Conservation (phyloP, 371 early-diverging fungal genomes). For the Lichtheimia corymbifera region DNA sequence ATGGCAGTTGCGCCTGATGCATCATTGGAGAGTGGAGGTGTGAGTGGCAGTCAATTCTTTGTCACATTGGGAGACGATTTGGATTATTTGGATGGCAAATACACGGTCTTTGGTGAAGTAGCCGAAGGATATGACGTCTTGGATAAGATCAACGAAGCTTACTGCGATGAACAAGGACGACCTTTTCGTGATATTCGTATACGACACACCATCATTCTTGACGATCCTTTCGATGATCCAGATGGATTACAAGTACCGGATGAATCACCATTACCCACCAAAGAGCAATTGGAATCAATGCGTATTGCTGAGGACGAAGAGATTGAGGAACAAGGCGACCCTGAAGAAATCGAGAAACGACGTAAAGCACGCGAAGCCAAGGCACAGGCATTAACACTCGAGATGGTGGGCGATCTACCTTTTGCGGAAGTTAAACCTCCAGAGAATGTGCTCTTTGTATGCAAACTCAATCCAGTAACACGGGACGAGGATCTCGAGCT, state of each 20-base stretch:
- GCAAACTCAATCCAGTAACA: slow-evolving; percentile 93
- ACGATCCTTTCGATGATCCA: slow-evolving; percentile 94
- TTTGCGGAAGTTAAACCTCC: slow-evolving; percentile 97
- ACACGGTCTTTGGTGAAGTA: slow-evolving; percentile 96
- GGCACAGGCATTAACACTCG: slow-evolving; percentile 90
- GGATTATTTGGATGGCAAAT: slow-evolving; percentile 95
- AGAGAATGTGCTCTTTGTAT: slow-evolving; percentile 96
- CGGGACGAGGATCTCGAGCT: slow-evolving; percentile 89
- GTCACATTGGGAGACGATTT: slow-evolving; percentile 87
- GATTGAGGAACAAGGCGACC: slow-evolving; percentile 68
- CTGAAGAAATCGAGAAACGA: slow-evolving; percentile 71
- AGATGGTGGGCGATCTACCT: slow-evolving; percentile 98
- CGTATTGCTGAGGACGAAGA: slow-evolving; percentile 87
- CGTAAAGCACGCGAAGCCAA: slow-evolving; percentile 78
- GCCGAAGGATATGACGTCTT: slow-evolving; percentile 93
- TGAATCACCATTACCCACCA: slow-evolving; percentile 81
- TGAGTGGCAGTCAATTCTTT: slow-evolving; percentile 93
- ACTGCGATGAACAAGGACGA: slow-evolving; percentile 73
- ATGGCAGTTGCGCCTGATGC: slow-evolving; percentile 73
- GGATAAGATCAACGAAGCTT: slow-evolving; percentile 76
- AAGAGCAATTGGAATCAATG: slow-evolving; percentile 73
- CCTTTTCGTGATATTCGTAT: slow-evolving; percentile 92
- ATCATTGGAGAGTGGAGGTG: slow-evolving; percentile 44
- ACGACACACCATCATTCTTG: slow-evolving; percentile 89
- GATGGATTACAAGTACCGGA: slow-evolving; percentile 70